Conservation (phyloP, 1,139 yeast species). For the Geotrichum carabidarum region DNA sequence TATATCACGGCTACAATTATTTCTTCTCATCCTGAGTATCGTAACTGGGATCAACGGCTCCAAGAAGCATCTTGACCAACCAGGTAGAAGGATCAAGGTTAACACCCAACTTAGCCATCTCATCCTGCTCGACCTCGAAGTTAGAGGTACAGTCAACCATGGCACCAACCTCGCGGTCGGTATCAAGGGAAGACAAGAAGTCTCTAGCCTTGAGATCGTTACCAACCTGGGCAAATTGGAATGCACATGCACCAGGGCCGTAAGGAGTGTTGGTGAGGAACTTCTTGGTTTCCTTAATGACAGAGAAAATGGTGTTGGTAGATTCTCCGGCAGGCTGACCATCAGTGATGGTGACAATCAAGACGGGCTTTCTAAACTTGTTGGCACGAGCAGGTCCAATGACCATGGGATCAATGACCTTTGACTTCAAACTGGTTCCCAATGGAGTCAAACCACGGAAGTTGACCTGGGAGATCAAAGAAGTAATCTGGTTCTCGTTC, state of each 20-base stretch:
- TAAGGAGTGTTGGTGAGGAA: constrained; percentile 26
- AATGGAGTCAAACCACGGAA: constrained; percentile 37
- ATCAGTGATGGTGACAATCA: constrained; percentile 35
- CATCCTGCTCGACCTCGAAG: constrained; percentile 37
- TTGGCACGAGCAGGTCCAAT: constrained; percentile 31
- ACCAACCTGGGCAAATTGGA: constrained; percentile 39
- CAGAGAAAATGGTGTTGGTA: constrained; percentile 28
- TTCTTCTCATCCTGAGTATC: constrained; percentile 33
- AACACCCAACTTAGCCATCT: constrained; percentile 36
- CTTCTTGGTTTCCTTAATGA: constrained; percentile 31
- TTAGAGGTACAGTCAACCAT: constrained; percentile 36
- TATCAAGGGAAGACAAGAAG: constrained; percentile 32
- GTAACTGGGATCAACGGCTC: constrained; percentile 34
- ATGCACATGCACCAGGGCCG: constrained; percentile 35
- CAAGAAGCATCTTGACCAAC: constrained; percentile 35
- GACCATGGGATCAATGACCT: constrained; percentile 35
- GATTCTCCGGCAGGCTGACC: constrained; percentile 38
- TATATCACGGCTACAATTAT: neutral
- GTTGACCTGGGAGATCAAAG: constrained; percentile 28
- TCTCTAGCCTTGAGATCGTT: constrained; percentile 36
- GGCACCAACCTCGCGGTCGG: constrained; percentile 33
- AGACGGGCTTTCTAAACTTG: constrained; percentile 32
- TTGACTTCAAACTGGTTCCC: constrained; percentile 30
- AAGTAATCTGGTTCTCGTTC: constrained; percentile 30
- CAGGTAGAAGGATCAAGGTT: constrained; percentile 34